Percentiles rank a stretch among this genome's conserved stretches.
phyloP scores from a whole-genome alignment of 2,329 filamentous ascomycete species.

The Neocucurbitaria cava region DNA sequence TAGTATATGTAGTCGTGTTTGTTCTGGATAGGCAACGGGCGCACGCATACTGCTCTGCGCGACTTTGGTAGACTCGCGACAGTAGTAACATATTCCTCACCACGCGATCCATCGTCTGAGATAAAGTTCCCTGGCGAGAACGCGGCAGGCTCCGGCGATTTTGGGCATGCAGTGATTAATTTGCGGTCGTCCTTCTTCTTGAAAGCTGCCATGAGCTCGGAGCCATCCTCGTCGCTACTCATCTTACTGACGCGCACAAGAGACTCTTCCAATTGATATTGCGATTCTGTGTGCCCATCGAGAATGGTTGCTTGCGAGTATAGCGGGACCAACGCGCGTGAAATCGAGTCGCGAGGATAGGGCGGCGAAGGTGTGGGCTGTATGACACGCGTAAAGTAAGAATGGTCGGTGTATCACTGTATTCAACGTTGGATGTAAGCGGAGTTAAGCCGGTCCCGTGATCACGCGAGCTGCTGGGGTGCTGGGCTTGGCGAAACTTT shows the following conservation, averaged over 20 bases:
- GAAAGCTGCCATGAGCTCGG: slow-evolving; percentile 39
- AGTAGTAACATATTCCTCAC: slow-evolving; percentile 1
- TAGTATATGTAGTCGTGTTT: slow-evolving; percentile 44
- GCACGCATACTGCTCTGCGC: slow-evolving; percentile 32
- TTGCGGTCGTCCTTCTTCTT: slow-evolving; percentile 15
- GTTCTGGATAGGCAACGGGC: slow-evolving; percentile 31
- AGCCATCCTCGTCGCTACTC: slow-evolving; percentile 35
- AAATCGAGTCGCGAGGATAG: background rate
- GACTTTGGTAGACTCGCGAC: background rate
- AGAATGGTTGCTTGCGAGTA: background rate
- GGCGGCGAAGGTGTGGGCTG: background rate
- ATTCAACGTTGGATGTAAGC: no score
- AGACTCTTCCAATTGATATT: background rate
- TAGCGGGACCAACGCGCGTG: background rate
- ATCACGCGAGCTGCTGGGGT: slow-evolving; percentile 15
- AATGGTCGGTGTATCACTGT: no score
- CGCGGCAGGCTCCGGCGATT: slow-evolving; percentile 5
- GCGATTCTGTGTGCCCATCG: background rate
- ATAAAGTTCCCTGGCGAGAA: slow-evolving; percentile 21
- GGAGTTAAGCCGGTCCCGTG: slow-evolving; percentile 10
- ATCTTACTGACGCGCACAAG: slow-evolving; percentile 12
- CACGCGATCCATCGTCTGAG: slow-evolving; percentile 20
- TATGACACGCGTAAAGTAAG: background rate
- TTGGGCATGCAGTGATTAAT: background rate
- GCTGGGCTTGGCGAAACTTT: no score